These are phyloP conservation scores for Mucor racemosus DNA, from an alignment of 371 early-diverging fungal genomes.

Conservation along the genomic window DNA sequence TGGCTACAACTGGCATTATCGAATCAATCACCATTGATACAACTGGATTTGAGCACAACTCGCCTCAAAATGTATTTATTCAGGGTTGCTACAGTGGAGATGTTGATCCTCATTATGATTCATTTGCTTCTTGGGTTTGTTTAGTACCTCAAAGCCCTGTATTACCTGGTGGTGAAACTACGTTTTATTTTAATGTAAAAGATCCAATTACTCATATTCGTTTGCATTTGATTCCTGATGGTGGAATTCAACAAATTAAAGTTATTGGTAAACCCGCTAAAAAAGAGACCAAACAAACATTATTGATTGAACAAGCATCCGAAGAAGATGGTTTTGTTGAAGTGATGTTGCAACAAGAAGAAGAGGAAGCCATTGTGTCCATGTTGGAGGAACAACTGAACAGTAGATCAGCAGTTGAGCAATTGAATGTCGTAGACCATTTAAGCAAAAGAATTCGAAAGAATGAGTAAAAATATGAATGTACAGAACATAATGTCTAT, in stretches of 20 bases:
- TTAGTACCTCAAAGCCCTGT: slow-evolving; percentile 7
- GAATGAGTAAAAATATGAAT: neutral
- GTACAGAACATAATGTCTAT: too few species aligned
- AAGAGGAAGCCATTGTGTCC: neutral
- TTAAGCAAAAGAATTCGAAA: neutral
- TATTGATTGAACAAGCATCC: neutral
- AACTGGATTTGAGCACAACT: slow-evolving; percentile 56
- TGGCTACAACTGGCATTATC: slow-evolving; percentile 70
- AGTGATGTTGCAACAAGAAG: neutral
- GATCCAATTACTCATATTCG: slow-evolving; percentile 24
- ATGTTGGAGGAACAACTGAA: neutral
- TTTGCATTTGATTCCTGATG: slow-evolving; percentile 37
- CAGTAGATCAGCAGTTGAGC: neutral
- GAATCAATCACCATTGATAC: slow-evolving; percentile 75
- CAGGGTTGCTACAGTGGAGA: slow-evolving; percentile 35
- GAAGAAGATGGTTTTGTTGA: neutral
- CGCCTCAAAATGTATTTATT: slow-evolving; percentile 24
- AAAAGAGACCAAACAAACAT: neutral
- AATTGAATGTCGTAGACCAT: neutral
- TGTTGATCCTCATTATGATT: slow-evolving; percentile 25
- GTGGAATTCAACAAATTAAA: slow-evolving; percentile 40
- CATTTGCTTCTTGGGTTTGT: slow-evolving; percentile 22
- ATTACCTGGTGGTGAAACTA: neutral
- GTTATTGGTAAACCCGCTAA: neutral
- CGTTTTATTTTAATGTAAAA: neutral